Evolutionary conservation across 805 yeast species (phyloP), one percentile per base, ranked within the genome.

Genomic region (Candida ipomoeae): DNA sequence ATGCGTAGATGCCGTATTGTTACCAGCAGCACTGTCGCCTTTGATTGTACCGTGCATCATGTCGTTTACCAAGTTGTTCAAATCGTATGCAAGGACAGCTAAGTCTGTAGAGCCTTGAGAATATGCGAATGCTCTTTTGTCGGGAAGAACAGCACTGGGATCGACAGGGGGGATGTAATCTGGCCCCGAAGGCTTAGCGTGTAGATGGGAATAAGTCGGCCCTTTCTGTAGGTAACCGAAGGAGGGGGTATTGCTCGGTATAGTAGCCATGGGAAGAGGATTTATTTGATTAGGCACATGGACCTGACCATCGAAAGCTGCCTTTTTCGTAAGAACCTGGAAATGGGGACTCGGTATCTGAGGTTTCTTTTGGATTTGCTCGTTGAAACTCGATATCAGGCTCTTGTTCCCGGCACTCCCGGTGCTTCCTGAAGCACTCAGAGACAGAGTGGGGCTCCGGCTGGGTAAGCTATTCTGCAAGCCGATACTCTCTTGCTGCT

Each of bases 61-160:
- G 46, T 66, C 65, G 34, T 61, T 66, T 17, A 73, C 78, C 46
- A 73, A 61, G 53, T 72, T 70, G 55, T 70, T 73, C 46, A 73
- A 56, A 47, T 73, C 77, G 7, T 62, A 51, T 0, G 77, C 77
- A 15, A 73, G 55, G 10, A 69, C 40, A 37, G 70, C 61, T 47
- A 73, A 61, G 26, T 41, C 45, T 32, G 45, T 11, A 14, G 37
- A 41, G 29, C 37, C 11, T 33, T 32, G 45, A 13, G 20, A 31
- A 20, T 18, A 15, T 20, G 14, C 5, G 10, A 20, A 21, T 3
- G 18, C 17, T 13, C 15, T 8, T 13, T 6, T 31, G 23, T 41
- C 17, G 14, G 26, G 11, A 17, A 17, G 15, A 13, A 8, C 17
- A 6, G 6, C 34, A 29, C 5, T 7, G 2, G 26, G n/a, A 8